These are phyloP conservation scores for Picea sitchensis DNA, from an alignment of 75 land plant genomes.

Conservation along the genomic window DNA sequence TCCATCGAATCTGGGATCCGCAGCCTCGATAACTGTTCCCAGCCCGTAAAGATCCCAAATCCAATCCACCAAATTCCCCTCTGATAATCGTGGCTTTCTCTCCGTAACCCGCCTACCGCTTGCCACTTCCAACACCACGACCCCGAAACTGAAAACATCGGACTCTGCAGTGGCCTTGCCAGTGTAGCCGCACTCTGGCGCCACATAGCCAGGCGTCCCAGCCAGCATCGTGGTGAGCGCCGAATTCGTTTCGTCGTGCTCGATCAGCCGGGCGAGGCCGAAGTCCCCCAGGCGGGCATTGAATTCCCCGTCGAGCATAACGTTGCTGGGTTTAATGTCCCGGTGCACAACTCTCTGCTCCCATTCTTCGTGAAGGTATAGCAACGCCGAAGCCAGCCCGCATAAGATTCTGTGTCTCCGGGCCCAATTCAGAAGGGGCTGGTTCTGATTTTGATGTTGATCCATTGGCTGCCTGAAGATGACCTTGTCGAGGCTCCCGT, in stretches of 20 bases:
- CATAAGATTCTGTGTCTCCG: conserved; percentile 18
- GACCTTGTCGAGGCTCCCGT: too few relatives aligned
- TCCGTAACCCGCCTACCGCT: conserved; percentile 18
- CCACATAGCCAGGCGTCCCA: conserved; percentile 40
- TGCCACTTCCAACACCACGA: conserved; percentile 31
- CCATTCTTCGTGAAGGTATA: conserved; percentile 45
- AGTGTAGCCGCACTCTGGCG: conserved; percentile 26
- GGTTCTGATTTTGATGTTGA: too few relatives aligned
- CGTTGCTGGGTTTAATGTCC: conserved; percentile 50
- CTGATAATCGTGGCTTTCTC: neutral
- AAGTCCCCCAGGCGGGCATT: conserved; percentile 50
- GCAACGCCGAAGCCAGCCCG: conserved; percentile 38
- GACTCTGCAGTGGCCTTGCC: conserved; percentile 31
- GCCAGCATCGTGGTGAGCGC: conserved; percentile 20
- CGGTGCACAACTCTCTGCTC: conserved; percentile 35
- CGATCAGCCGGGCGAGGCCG: conserved; percentile 36
- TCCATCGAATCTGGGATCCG: conserved; percentile 33
- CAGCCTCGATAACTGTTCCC: conserved; percentile 10
- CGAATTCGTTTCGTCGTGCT: conserved; percentile 12
- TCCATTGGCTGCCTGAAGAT: too few relatives aligned
- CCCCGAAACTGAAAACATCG: conserved; percentile 41
- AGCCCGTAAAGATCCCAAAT: conserved; percentile 29
- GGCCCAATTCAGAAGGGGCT: too few relatives aligned
- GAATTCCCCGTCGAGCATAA: conserved; percentile 45
- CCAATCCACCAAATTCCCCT: conserved; percentile 33